These are phyloP conservation scores for Abortiporus biennis DNA, from an alignment of 1,284 basidiomycete species.

Conservation along the genomic window DNA sequence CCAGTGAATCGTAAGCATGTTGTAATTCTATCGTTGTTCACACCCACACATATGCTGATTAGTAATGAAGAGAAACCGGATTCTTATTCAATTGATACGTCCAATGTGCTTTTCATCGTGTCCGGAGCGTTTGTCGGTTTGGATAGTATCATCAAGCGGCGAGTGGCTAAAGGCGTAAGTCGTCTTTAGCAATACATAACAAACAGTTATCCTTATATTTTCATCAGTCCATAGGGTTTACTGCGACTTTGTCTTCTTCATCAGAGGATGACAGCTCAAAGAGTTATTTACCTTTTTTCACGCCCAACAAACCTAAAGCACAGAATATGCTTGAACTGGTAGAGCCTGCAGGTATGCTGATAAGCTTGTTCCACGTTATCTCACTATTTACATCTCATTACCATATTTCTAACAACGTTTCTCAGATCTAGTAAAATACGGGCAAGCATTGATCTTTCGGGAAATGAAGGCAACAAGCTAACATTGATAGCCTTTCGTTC, in stretches of 20 bases:
- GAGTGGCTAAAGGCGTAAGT: conserved; percentile 79
- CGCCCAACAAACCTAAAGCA: conserved; percentile 51
- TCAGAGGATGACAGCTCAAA: conserved; percentile 26
- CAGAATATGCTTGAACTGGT: conserved; percentile 55
- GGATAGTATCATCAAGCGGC: conserved; percentile 73
- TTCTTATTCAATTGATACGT: conserved; percentile 75
- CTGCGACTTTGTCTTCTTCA: conserved; percentile 51
- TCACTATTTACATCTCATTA: not conserved
- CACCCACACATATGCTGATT: not conserved
- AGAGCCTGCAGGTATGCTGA: conserved; percentile 53
- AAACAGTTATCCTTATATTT: not conserved
- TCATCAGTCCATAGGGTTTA: conserved; percentile 82
- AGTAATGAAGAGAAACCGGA: conserved; percentile 51
- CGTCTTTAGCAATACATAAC: conserved; percentile 2
- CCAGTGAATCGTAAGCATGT: conserved; percentile 12
- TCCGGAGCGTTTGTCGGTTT: conserved; percentile 94
- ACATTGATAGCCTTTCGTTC: conserved; percentile 4
- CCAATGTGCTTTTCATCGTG: conserved; percentile 86
- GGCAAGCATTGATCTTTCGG: conserved; percentile 35
- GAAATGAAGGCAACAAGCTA: not conserved
- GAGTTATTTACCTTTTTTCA: conserved; percentile 61
- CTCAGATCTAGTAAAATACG: conserved; percentile 80
- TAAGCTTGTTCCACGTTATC: too few species aligned
- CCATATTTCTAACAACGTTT: not conserved
- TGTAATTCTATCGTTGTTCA: conserved; percentile 27